Base-by-base conservation (phyloP, 2,329 filamentous ascomycete species). In the Apiospora malaysiana region DNA sequence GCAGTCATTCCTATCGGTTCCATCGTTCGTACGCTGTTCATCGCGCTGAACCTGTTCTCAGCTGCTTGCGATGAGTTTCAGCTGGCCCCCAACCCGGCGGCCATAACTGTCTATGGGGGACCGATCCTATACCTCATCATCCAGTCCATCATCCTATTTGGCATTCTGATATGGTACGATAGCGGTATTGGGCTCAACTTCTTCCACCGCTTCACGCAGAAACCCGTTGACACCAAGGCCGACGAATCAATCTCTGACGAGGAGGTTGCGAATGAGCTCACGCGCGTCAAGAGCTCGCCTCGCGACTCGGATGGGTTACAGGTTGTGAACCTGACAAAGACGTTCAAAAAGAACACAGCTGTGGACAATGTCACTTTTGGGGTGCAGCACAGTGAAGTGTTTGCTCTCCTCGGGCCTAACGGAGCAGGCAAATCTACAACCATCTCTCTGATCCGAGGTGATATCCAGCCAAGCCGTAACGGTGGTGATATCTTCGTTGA, bases 371-470 rank as follows among this genome's bases (percentile, higher is more conserved):
- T 97, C 56, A 93, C 92, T 0, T 97, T 98, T 76, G 92, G 92
- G 23, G 92, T 98, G 43, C 88, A 89, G 21, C 90, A 89, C 67
- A 92, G 93, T 68, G 92, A 97, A 79, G 93, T 97, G 0, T 97
- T 97, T 81, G 94, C 94, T 0, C 86, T 98, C 0, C 87, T 98
- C 0, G 95, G 95, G 0, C 94, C 95, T 21, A 97, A 97, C 78
- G 94, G 95, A 32, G 95, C 95, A 1, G 95, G 95, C 71, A 98
- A 98, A 77, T 94, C 92, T 0, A 97, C 94, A 0, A 97, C 93
- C 0, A 97, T 98, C 75, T 94, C 92, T 1, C 85, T 97, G 59
- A 94, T 98, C 74, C 90, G 95, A 73, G 95, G 95, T n/a, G 95
- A 98, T 77, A 87, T 95, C 40, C 90, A 90, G 68, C 94, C 94